phyloP scores from a whole-genome alignment of 495 filamentous ascomycete genomes.

The Penicillium parvum region DNA sequence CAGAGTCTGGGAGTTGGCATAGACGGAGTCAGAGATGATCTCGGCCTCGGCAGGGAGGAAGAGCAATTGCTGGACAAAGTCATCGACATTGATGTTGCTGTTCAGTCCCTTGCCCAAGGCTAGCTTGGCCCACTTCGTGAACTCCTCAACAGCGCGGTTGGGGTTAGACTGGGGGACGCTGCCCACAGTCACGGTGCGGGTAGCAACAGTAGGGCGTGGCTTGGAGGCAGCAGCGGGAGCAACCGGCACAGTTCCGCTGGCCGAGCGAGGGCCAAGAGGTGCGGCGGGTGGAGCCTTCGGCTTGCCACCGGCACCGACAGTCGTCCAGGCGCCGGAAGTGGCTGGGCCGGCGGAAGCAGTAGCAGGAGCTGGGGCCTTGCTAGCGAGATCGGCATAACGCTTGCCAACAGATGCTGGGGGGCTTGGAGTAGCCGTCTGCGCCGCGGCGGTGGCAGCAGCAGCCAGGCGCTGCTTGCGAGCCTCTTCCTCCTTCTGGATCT shows the following conservation, averaged over 20 bases:
- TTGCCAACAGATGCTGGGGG: constrained; percentile 63
- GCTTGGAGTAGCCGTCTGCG: constrained; percentile 41
- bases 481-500: constrained; percentile 97
- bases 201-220: constrained; percentile 25
- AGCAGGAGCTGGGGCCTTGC: constrained; percentile 58
- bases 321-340: constrained; percentile 75
- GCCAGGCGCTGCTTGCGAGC: constrained; percentile 69
- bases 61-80: constrained; percentile 70
- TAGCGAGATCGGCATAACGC: constrained; percentile 91
- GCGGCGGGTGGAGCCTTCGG: constrained; percentile 66
- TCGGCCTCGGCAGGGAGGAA: constrained; percentile 69
- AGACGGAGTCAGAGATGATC: constrained; percentile 85
- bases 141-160: constrained; percentile 72
- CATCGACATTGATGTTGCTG: constrained; percentile 63
- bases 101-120: constrained; percentile 62
- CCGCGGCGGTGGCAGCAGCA: constrained; percentile 52
- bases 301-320: constrained; percentile 92
- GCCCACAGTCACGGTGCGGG: constrained; percentile 33
- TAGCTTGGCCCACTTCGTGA: constrained; percentile 84
- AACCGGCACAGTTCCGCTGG: constrained; percentile 45
- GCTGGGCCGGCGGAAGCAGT: constrained; percentile 22
- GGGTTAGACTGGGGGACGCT: constrained; percentile 38
- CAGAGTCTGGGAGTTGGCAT: constrained; percentile 76
- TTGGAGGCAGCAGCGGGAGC: constrained; percentile 35
- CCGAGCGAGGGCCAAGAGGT: constrained; percentile 52